Base-by-base conservation (phyloP, 306 rosid species). In the Nissolia schottii region DNA sequence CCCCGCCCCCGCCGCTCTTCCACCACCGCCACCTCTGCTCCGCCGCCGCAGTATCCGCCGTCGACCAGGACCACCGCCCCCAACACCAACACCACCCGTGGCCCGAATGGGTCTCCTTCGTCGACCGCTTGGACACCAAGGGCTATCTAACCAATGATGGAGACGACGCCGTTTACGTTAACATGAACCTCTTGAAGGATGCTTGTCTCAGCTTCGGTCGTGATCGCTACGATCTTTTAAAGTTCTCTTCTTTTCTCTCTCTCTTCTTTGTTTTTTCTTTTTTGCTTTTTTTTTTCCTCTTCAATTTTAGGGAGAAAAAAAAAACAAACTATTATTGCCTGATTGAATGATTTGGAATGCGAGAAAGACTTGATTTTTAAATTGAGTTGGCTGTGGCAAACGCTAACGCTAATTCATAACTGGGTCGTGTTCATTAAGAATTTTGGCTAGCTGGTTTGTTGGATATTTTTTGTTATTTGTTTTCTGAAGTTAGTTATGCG, bases 71-170 rank as follows among this genome's bases (percentile, higher is more conserved):
- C 49, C 95, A 91, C 76, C 97, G 16, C 49, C 49, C 1, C 49
- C 46, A 2, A 6, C 12, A 3, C 45, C 14, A n/a, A n/a, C 57
- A 12, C 58, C 98, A 94, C 74, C 97, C 99, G 2, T 94, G 97
- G 99, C 89, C 96, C 3, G 99, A 94, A 82, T 94, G 96, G 97
- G 77, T 91, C 72, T 84, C 90, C 14, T 94, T 94, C 81, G 80
- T 94, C 7, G 97, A 94, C 75, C 82, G 88, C 24, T 70, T 94
- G 84, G 86, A 23, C 68, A 65, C 80, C 67, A 86, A 77, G 58
- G 97, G 97, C 25, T 91, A 94, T 80, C 81, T 94, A 18, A 34
- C 64, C 45, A 81, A 85, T 50, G 80, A 78, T 51, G 86, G 58
- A 37, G 60, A 22, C 54, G 51, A n/a, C 51, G 51, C 51, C 48